Conservation (phyloP, 176 grass and related monocot genomes). For the Oryza brachyantha region DNA sequence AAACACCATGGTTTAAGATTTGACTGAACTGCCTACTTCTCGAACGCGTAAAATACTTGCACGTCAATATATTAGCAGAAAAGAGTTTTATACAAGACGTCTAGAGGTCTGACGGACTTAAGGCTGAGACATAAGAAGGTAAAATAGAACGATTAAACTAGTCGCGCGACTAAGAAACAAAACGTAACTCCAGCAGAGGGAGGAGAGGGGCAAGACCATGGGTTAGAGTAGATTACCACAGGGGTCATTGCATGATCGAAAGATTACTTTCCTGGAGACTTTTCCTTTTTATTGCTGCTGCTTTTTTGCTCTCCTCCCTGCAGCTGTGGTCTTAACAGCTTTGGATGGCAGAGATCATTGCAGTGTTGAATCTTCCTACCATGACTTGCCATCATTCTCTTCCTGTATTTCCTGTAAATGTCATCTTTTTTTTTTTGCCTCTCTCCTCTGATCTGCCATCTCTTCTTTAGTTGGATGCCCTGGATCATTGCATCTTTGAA, state of each 20-base stretch:
- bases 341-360: constrained; percentile 55
- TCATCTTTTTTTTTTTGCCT: not conserved
- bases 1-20: not conserved
- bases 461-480: constrained; percentile 26
- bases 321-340: constrained; percentile 37
- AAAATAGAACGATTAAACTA: no score
- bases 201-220: no score
- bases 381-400: not conserved
- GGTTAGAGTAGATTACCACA: not conserved
- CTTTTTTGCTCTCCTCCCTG: not conserved
- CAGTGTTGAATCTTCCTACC: constrained; percentile 35
- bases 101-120: no score
- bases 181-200: no score
- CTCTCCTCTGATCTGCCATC: constrained; percentile 18
- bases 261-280: constrained; percentile 42
- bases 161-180: no score
- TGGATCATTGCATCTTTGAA: constrained; percentile 56
- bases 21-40: not conserved
- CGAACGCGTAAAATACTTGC: no score
- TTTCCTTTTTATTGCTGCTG: constrained; percentile 17
- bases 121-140: no score
- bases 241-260: constrained; percentile 23
- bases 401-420: constrained; percentile 4
- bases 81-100: no score
- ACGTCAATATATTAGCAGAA: no score